Evolutionary conservation across 2,329 filamentous ascomycete species (phyloP).

Genomic region (Sporothrix pseudoabietina): DNA sequence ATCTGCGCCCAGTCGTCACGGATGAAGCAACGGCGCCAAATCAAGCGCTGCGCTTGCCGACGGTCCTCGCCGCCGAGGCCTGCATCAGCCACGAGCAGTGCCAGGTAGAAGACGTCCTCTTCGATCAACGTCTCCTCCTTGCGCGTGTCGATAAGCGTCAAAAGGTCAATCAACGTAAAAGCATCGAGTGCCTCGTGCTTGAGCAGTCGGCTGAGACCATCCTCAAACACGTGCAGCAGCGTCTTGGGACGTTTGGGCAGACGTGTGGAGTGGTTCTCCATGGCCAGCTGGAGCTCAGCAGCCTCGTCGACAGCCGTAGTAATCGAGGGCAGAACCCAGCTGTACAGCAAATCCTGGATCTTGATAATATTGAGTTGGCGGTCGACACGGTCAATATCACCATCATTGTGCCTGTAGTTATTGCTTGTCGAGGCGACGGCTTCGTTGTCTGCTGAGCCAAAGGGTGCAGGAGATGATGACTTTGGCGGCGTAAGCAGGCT

Average conservation of each 20-base stretch:
- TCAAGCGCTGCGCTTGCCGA: constrained; percentile 60
- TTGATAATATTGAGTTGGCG: constrained; percentile 67
- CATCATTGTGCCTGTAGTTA: constrained; percentile 23
- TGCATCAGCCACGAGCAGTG: constrained; percentile 63
- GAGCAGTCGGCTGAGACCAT: constrained; percentile 69
- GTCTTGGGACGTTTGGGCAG: constrained; percentile 63
- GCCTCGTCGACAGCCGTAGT: constrained; percentile 75
- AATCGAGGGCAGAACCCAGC: constrained; percentile 68
- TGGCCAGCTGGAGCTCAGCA: constrained; percentile 74
- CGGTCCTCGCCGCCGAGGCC: constrained; percentile 59
- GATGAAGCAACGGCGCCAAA: constrained; percentile 87
- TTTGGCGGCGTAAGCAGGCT: constrained; percentile 20
- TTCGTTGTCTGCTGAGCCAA: not conserved
- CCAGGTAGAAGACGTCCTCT: constrained; percentile 72
- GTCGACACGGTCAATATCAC: constrained; percentile 58
- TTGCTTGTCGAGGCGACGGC: not conserved
- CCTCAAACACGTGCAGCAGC: constrained; percentile 70
- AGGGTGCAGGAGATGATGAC: constrained; percentile 14
- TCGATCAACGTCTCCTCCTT: constrained; percentile 54
- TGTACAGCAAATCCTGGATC: constrained; percentile 78
- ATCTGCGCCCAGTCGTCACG: constrained; percentile 82
- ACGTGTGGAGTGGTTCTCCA: constrained; percentile 64
- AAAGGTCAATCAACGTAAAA: constrained; percentile 67
- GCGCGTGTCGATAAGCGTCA: constrained; percentile 68
- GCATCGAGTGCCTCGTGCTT: constrained; percentile 71